Conservation (phyloP, 345 rosid genomes). For the Corchorus olitorius region DNA sequence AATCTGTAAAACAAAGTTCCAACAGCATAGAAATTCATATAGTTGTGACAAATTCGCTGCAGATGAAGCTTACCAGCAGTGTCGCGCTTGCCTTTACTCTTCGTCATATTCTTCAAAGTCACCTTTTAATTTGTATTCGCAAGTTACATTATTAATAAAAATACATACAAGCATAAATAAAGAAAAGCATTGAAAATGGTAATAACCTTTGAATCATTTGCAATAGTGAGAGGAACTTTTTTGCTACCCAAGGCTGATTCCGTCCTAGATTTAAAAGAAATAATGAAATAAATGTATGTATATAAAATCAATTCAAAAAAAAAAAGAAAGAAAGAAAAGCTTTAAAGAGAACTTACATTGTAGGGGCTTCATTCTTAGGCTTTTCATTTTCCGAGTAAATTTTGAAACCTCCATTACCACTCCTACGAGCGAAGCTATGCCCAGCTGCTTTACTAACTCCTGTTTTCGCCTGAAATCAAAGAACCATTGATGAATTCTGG, state of each 20-base stretch:
- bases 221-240: constrained; percentile 31
- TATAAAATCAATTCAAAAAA: not conserved
- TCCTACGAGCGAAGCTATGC: not conserved
- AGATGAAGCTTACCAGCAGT: constrained; percentile 41
- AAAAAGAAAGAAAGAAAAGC: not conserved
- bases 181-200: not conserved
- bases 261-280: constrained; percentile 31
- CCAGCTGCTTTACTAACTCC: not conserved
- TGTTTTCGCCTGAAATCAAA: constrained; percentile 12
- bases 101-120: constrained; percentile 33
- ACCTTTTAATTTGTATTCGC: constrained; percentile 40
- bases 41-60: not conserved
- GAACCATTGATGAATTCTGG: not conserved
- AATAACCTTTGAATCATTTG: constrained; percentile 50
- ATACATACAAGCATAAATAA: not conserved
- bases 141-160: constrained; percentile 6
- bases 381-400: constrained; percentile 47
- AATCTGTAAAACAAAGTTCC: constrained; percentile 6
- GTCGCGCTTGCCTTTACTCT: constrained; percentile 41
- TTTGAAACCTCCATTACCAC: constrained; percentile 35
- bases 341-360: constrained; percentile 43
- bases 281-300: not conserved
- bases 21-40: not conserved
- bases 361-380: constrained; percentile 35
- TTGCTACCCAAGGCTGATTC: constrained; percentile 33